Evolutionary conservation across 176 grass and related monocot species (phyloP).

Genomic region (Aegilops tauschii): DNA sequence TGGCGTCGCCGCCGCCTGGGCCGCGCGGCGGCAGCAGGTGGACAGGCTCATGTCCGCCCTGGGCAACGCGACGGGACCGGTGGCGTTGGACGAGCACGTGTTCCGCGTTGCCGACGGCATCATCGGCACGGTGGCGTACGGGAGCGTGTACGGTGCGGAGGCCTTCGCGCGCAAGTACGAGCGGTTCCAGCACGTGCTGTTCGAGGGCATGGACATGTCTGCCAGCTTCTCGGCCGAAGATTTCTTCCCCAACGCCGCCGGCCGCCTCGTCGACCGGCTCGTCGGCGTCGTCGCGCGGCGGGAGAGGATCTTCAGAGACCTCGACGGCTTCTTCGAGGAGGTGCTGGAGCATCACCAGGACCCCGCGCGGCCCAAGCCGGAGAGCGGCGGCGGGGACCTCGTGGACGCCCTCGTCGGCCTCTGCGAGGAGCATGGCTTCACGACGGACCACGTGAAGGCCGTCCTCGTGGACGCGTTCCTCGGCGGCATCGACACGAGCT

Average conservation of each 20-base stretch:
- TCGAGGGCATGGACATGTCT: slow-evolving; percentile 1
- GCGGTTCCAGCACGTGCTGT: not conserved
- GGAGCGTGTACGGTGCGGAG: not conserved
- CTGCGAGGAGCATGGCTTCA: not conserved
- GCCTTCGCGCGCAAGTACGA: not conserved
- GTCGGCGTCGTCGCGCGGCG: not conserved
- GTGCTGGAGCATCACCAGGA: not conserved
- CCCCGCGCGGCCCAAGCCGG: not conserved
- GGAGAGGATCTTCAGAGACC: not conserved
- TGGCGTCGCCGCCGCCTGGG: slow-evolving; percentile 20
- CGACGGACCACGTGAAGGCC: slow-evolving; percentile 27
- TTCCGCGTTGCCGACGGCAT: slow-evolving; percentile 29
- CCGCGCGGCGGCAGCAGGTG: slow-evolving; percentile 19
- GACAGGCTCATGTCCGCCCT: not conserved
- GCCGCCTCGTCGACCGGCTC: not conserved
- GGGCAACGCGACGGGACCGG: not conserved
- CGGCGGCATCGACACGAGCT: not conserved
- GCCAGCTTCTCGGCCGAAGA: slow-evolving; percentile 17
- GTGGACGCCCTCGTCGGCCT: slow-evolving; percentile 3
- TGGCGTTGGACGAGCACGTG: slow-evolving; percentile 16
- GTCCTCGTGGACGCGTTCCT: slow-evolving; percentile 13
- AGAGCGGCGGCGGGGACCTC: not conserved
- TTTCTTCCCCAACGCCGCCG: slow-evolving; percentile 7
- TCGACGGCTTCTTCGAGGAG: slow-evolving; percentile 17
- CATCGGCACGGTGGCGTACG: slow-evolving; percentile 30